A percentile compares a stretch with the other conserved stretches of the same genome.
Evolutionary conservation across 2,329 filamentous ascomycete genomes (phyloP).

Genomic region (Beauveria sp.): DNA sequence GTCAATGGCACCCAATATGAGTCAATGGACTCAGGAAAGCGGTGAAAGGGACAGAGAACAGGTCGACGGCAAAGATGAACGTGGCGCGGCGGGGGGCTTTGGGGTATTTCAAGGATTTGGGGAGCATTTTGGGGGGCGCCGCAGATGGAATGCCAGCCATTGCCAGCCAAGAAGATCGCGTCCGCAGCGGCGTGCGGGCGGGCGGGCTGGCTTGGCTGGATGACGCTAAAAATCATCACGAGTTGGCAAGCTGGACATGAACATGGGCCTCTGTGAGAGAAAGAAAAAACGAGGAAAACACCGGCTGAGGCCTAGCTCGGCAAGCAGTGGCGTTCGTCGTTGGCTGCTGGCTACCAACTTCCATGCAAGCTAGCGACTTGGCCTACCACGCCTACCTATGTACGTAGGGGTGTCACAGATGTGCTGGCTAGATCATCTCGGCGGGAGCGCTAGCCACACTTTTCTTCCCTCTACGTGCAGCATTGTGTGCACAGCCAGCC

Average conservation of each 20-base stretch:
- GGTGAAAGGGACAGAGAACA: neutral
- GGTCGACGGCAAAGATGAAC: neutral
- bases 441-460: neutral
- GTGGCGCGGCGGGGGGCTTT: neutral
- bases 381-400: neutral
- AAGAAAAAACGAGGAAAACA: neutral
- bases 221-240: neutral
- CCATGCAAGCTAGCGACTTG: neutral
- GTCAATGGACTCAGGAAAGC: neutral
- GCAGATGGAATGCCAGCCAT: neutral
- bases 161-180: neutral
- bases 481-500: too few species aligned
- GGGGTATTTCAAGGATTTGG: slow-evolving; percentile 6
- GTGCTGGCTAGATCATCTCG: neutral
- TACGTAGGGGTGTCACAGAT: too few species aligned
- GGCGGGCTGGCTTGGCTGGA: neutral
- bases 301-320: neutral
- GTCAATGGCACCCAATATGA: neutral
- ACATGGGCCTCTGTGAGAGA: neutral
- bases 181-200: neutral
- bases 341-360: neutral
- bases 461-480: too few species aligned
- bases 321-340: neutral
- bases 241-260: neutral
- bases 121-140: neutral